phyloP scores from a whole-genome alignment of 75 land plant species.

The Isoetes taiwanensis region DNA sequence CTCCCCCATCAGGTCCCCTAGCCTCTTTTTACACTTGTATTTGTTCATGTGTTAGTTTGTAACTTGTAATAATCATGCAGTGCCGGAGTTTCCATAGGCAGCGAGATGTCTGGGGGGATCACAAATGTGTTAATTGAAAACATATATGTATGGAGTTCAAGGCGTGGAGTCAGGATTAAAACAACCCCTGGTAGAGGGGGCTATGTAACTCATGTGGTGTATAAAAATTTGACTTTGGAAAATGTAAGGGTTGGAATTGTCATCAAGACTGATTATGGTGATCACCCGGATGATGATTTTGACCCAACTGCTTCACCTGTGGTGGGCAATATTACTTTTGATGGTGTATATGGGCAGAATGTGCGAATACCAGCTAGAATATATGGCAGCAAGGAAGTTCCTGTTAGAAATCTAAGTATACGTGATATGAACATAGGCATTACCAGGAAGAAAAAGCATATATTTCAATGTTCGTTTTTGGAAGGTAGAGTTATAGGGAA shows the following conservation, averaged over 20 bases:
- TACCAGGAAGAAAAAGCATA: conserved; percentile 71
- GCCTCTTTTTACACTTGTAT: not conserved
- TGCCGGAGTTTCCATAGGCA: conserved; percentile 93
- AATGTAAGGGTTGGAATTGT: conserved; percentile 83
- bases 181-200: conserved; percentile 87
- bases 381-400: conserved; percentile 64
- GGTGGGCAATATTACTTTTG: conserved; percentile 41
- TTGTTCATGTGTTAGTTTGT: not conserved
- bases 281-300: conserved; percentile 61
- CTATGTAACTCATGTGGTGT: conserved; percentile 54
- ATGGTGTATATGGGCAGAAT: conserved; percentile 45
- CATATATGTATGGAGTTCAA: conserved; percentile 59
- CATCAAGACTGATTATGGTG: conserved; percentile 83
- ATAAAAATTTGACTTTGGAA: conserved; percentile 53
- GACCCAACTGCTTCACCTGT: conserved; percentile 67
- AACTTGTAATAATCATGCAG: conserved; percentile 28
- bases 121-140: conserved; percentile 65
- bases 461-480: conserved; percentile 69
- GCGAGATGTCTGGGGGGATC: conserved; percentile 95
- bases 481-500: conserved; percentile 69
- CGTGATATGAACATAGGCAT: conserved; percentile 73
- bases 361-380: conserved; percentile 81
- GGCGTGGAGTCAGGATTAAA: conserved; percentile 81
- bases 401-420: conserved; percentile 47
- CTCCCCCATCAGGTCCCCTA: conserved; percentile 62